Evolutionary conservation across 148 eudicot species (phyloP), one percentile per base, ranked within the genome.

Genomic region (Persicaria tinctoria): DNA sequence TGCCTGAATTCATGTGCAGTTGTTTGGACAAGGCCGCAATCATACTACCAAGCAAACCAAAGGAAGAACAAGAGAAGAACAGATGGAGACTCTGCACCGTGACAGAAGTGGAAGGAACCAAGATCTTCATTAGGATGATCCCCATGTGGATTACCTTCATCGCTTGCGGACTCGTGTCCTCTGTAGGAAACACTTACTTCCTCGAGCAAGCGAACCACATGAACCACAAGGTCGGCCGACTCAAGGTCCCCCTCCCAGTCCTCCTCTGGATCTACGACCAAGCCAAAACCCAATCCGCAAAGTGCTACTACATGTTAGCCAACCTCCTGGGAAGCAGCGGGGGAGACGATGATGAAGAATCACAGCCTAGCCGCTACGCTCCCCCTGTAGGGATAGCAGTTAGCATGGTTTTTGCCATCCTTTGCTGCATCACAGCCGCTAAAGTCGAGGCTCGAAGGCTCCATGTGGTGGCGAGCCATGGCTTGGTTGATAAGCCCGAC

Each of bases 11-110:
- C 27, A 23, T 23, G 27, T 23, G 27, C 16, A 53, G 89, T 78
- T 84, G 78, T 74, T 59, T 86, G 16, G 84, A 86, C 82, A 86
- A 86, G 77, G 89, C 87, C 20, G 86, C 87, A 4, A 82, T 82
- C 3, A 16, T 77, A 51, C 73, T 76, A 54, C 84, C 82, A 20
- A 14, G 46, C 5, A 78, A 12, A 71, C n/a, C 72, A 60, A 32
- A 53, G 18, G 78, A 74, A 47, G 68, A 76, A 70, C 82, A 81
- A 76, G 72, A 68, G 62, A 66, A 44, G 44, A 79, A 73, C 51
- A 56, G 64, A 75, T 84, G 91, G 88, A 79, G 70, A 46, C 82
- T 85, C 23, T 87, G 84, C 72, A 80, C 75, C 1, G 84, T 86
- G 4, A 69, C 79, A 18, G 84, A 84, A 68, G 85, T 86, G 0